Conservation (phyloP, 1,284 basidiomycete species). For the Entoloma clypeatum region DNA sequence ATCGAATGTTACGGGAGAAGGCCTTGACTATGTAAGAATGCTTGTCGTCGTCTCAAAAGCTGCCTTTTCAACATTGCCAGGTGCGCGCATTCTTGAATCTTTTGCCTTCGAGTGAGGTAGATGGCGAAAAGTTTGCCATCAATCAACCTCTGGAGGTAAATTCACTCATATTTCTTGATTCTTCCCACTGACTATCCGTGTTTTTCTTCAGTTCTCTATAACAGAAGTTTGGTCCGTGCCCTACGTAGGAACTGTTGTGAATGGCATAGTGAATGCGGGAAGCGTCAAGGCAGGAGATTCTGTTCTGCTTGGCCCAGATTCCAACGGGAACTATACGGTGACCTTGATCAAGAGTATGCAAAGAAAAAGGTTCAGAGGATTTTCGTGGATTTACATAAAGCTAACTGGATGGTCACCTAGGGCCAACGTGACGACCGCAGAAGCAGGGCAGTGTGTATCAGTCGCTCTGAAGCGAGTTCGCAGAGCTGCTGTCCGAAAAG, state of each 20-base stretch:
- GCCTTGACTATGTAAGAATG: slow-evolving; percentile 67
- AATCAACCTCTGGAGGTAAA: slow-evolving; percentile 85
- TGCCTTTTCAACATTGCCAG: slow-evolving; percentile 30
- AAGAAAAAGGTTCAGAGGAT: slow-evolving; percentile 62
- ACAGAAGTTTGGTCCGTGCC: slow-evolving; percentile 89
- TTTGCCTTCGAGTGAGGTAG: slow-evolving; percentile 79
- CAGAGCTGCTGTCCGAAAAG: slow-evolving; percentile 83
- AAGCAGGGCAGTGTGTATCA: slow-evolving; percentile 94
- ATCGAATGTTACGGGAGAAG: slow-evolving; percentile 93
- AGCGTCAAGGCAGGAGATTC: slow-evolving; percentile 77
- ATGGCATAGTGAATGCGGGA: slow-evolving; percentile 84
- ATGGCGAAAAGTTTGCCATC: slow-evolving; percentile 75
- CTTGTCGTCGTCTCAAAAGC: slow-evolving; percentile 7
- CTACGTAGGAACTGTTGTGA: slow-evolving; percentile 94
- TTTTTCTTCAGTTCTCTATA: slow-evolving; percentile 59
- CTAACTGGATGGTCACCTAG: slow-evolving; percentile 32
- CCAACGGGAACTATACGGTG: slow-evolving; percentile 83
- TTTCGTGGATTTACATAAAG: background rate
- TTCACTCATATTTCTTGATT: slow-evolving; percentile 1
- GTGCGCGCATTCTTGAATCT: slow-evolving; percentile 85
- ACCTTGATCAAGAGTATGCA: slow-evolving; percentile 92
- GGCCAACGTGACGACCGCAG: slow-evolving; percentile 79
- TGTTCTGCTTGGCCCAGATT: slow-evolving; percentile 88
- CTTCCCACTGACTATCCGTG: slow-evolving; percentile 6
- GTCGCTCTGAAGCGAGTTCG: slow-evolving; percentile 90